Evolutionary conservation across 495 filamentous ascomycete genomes (phyloP), one percentile per base, ranked within the genome.

Genomic region (Tuber umbilicatum): DNA sequence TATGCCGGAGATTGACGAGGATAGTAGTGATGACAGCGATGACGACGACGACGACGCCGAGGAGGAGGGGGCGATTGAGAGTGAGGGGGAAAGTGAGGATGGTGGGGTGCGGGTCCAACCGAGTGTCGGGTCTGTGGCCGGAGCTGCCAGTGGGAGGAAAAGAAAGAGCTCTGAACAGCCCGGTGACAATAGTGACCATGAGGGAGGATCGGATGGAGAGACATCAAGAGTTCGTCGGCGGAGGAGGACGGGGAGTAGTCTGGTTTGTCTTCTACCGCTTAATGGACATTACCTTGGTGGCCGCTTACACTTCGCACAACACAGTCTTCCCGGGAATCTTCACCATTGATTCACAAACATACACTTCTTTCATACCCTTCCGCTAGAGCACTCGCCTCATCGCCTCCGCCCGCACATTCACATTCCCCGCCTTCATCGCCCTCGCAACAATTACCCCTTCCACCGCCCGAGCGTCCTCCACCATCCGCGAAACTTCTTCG

Each of bases 1-100:
- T 60, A 98, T 98, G 95, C 94, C 93, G 12, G 93, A 97, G 69
- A 84, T 97, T 41, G 93, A 92, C 73, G 93, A 94, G 27, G 85
- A 89, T 73, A 89, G 86, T 21, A 89, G 90, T 38, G 86, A 87
- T 31, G 84, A 85, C 72, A 88, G 84, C 19, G 83, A 75, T 17
- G 82, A 79, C 74, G 84, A 84, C 10, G 82, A 84, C 14, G 86
- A 83, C 40, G 83, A 74, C 2, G 78, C 72, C 1, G 47, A 27
- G 9, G 78, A 77, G 7, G 74, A 69, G 5, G 45, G 14, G 12
- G 50, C 4, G n/a, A 27, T 60, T 60, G 78, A 70, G 9, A 73
- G 43, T 23, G 45, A 71, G 21, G 77, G 77, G 60, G 85, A 83
- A 10, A 85, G 86, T 14, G 83, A 83, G 37, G 81, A 83, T 35